Conservation (phyloP, 23 red algal species). For the Gracilaria domingensis region DNA sequence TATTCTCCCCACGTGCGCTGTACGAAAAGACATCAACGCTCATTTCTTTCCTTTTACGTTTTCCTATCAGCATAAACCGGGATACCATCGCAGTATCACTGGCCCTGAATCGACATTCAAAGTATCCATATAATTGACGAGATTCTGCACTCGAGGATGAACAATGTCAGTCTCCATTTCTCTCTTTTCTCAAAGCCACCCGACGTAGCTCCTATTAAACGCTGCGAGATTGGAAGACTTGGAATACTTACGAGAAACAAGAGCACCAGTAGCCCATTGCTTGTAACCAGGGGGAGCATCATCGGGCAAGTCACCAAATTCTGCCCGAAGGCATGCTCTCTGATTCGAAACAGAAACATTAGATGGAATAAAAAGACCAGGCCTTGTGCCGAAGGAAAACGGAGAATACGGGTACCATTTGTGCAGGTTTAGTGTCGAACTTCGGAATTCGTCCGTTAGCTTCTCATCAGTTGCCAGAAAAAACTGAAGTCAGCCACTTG, state of each 20-base stretch:
- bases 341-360: conserved; percentile 27
- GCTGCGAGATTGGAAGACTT: neutral
- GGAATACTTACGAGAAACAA: conserved; percentile 29
- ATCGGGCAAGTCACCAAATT: neutral
- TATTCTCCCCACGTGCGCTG: conserved; percentile 23
- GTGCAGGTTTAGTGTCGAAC: neutral
- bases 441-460: conserved; percentile 50
- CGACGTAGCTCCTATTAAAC: too few species aligned
- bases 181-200: too few species aligned
- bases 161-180: neutral
- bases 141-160: neutral
- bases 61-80: conserved; percentile 19
- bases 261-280: conserved; percentile 30
- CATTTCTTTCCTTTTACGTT: conserved; percentile 8
- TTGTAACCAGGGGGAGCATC: conserved; percentile 30
- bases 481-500: neutral
- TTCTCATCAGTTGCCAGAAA: neutral
- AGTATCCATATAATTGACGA: conserved; percentile 38
- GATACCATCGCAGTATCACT: conserved; percentile 39
- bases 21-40: conserved; percentile 53
- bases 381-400: conserved; percentile 49
- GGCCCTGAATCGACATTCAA: conserved; percentile 48
- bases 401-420: conserved; percentile 52
- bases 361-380: conserved; percentile 37
- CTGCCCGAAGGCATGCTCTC: neutral